Evolutionary conservation across 2,329 filamentous ascomycete genomes (phyloP).

Genomic region (Aspergillus pseudoglaucus): DNA sequence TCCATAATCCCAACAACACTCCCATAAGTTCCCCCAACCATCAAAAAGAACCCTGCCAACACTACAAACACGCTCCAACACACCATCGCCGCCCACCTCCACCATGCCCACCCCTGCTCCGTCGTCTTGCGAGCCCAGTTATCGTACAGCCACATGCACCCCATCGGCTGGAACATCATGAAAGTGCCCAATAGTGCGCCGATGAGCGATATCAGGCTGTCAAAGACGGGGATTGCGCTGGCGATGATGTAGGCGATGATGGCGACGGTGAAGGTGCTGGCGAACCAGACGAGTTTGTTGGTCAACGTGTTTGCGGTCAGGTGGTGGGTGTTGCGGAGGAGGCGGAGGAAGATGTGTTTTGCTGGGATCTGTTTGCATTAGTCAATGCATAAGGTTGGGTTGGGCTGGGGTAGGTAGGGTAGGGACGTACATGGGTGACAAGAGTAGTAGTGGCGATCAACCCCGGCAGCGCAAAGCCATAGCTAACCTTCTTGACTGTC

Average conservation of each 20-base stretch:
- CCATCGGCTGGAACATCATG: constrained; percentile 14
- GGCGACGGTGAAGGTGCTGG: constrained; percentile 12
- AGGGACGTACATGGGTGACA: constrained; percentile 11
- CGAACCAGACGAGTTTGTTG: constrained; percentile 15
- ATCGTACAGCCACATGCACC: constrained; percentile 28
- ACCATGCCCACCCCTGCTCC: neutral
- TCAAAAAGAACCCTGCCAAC: constrained; percentile 34
- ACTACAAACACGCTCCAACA: constrained; percentile 28
- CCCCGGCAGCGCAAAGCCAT: constrained; percentile 27
- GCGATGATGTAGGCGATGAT: constrained; percentile 14
- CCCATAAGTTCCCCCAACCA: constrained; percentile 40
- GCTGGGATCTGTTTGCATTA: constrained; percentile 6
- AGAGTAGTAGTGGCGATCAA: constrained; percentile 17
- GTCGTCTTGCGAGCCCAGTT: constrained; percentile 11
- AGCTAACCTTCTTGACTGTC: constrained; percentile 37
- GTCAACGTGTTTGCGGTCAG: constrained; percentile 9
- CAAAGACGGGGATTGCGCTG: constrained; percentile 15
- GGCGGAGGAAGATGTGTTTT: constrained; percentile 12
- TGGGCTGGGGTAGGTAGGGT: neutral
- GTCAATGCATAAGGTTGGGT: neutral
- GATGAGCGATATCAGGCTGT: constrained; percentile 12
- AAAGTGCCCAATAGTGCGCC: constrained; percentile 14
- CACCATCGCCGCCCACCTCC: constrained; percentile 12
- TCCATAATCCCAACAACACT: constrained; percentile 36
- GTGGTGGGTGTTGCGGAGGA: constrained; percentile 11